Evolutionary conservation across 2,329 filamentous ascomycete species (phyloP), one percentile per base, ranked within the genome.

Genomic region (Parascedosporium putredinis): DNA sequence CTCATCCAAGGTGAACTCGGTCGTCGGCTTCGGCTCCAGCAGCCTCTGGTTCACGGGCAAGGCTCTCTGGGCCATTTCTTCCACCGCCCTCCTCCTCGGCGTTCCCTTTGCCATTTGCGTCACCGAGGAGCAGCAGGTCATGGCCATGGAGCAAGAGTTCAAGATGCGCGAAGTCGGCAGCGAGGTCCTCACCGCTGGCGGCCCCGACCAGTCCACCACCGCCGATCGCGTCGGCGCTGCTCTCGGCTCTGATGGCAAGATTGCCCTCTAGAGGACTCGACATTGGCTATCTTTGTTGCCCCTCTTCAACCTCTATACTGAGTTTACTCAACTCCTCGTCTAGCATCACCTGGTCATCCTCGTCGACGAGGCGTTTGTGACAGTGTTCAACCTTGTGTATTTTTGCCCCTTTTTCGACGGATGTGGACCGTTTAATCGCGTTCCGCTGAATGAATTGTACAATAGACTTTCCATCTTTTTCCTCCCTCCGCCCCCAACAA

Each of bases 71-170:
- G 83, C 96, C 50, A 73, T 98, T 52, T 88, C 84, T 69, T 95
- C 90, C 56, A 90, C 85, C 54, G 88, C 88, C 53, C 78, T 98
- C 63, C 74, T 98, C 64, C 72, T 97, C 55, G 90, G 89, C 59
- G 88, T 97, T 47, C 93, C 93, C 50, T 97, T 89, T 76, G 90
- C 89, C 52, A 75, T 98, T 58, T 91, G 89, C 52, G 91, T 89
- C 65, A 83, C 86, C 55, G 93, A 98, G 75, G 93, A 98, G 75
- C 89, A 96, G 76, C 88, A 95, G 74, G 82, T 95, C 66, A 76
- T 91, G 56, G 91, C 95, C 74, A 94, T 96, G 88, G 93, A 98
- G 81, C 83, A 89, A 68, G 91, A 96, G 74, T 89, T 90, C 79
- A 83, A 86, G 68, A 93, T 95, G 88, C 86, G 93, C 67, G 88